Evolutionary conservation across 2,329 filamentous ascomycete species (phyloP), one percentile per base, ranked within the genome.

Genomic region (Paraphoma sp.): DNA sequence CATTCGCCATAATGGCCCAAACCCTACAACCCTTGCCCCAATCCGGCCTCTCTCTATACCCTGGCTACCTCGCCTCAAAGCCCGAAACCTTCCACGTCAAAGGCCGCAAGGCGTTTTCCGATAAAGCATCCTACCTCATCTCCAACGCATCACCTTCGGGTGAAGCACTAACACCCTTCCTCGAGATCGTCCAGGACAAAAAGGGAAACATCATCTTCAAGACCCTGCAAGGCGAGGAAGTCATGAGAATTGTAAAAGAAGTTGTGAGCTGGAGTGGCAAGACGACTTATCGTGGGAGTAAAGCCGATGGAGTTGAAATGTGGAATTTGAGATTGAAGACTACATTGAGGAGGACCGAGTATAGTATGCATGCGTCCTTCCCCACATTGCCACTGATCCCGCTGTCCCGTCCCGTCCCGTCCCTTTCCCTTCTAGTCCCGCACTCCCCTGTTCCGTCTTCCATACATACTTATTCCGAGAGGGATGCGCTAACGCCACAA

Each of bases 211-310:
- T 65, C 16, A 45, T 51, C 6, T 67, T 69, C 45, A 47, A 51
- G 23, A 58, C 53, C 12, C 50, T 56, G 51, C 43, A 58, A 3
- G 61, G 60, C 4, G 43, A 54, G 17, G 62, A 65, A 36, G 54
- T 64, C 5, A 63, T 68, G 57, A 46, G 53, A 1, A 63, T 64
- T 16, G 51, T 60, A 2, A 60, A 62, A 38, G 28, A 65, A 14
- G 38, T 18, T 6, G 60, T 64, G 18, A 42, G 16, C 1, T 60
- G 51, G 45, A 58, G 49, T 41, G 45, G 51, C 3, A 53, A 52
- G 45, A 23, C 48, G 29, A 44, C 51, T 3, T 69, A 69, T 48
- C 59, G 56, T 28, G 65, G 54, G 5, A 51, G 64, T 51, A 29
- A 53, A 14, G 57, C 50, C 2, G 62, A 64, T 50, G 60, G 58